Conservation (phyloP, 2,329 filamentous ascomycete species). For the Aspergillus eucalypticola region DNA sequence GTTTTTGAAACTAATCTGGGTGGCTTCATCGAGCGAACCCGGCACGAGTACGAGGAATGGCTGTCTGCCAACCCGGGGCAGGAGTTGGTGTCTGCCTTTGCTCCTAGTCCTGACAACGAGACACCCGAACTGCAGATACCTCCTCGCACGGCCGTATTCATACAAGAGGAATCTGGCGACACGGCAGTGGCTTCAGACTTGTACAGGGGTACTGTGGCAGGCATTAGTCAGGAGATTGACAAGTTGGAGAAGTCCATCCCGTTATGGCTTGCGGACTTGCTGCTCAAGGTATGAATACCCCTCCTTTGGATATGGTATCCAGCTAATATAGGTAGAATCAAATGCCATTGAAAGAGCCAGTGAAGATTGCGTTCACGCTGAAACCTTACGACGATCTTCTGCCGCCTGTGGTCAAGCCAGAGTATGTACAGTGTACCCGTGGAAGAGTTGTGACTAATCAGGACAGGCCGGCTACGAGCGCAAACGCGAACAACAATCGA, state of each 20-base stretch:
- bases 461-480: constrained; percentile 27
- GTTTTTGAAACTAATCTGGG: constrained; percentile 49
- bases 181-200: constrained; percentile 73
- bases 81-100: constrained; percentile 41
- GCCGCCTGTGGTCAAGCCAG: constrained; percentile 70
- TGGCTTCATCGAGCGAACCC: constrained; percentile 49
- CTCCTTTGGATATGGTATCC: background rate
- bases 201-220: constrained; percentile 84
- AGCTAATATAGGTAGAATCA: constrained; percentile 60
- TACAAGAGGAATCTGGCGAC: constrained; percentile 65
- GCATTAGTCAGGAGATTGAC: constrained; percentile 74
- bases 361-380: constrained; percentile 93
- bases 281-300: constrained; percentile 61
- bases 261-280: constrained; percentile 86
- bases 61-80: constrained; percentile 40
- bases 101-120: constrained; percentile 46
- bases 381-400: constrained; percentile 76
- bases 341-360: constrained; percentile 81
- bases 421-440: constrained; percentile 56
- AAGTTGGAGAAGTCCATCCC: constrained; percentile 82
- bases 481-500: constrained; percentile 62
- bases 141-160: constrained; percentile 59
- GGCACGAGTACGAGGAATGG: constrained; percentile 48
- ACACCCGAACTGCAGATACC: constrained; percentile 49
- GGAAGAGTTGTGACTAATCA: background rate